Base-by-base conservation (phyloP, 2,329 filamentous ascomycete genomes). In the Xylaria sp. region DNA sequence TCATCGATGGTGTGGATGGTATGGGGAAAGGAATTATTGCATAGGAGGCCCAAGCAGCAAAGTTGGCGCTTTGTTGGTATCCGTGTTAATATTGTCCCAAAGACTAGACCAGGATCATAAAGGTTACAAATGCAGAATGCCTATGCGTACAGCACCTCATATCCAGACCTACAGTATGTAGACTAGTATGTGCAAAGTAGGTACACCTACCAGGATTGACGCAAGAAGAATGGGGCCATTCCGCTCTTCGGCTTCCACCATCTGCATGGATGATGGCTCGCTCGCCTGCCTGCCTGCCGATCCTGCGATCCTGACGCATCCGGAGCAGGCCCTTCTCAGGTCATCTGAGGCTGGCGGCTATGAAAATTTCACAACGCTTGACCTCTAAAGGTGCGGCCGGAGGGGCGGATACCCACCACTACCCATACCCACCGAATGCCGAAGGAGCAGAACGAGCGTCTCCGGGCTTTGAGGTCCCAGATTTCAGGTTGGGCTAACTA, bases 201-300 rank as follows among this genome's bases (percentile, higher is more conserved):
- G 27, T 30, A 39, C 7, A 68, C n/a, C 3, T 17, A 5, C 42
- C 19, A 19, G 6, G 42, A 60, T 72, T 75, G 72, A 75, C 73
- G 74, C 73, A 75, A 74, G 61, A 69, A 66, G 67, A 69, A 73
- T 51, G 66, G 68, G 65, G 67, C 24, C 34, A 24, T 71, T 68
- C 70, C 71, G 74, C 68, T 71, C 60, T 70, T 74, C 68, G 65
- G 68, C 69, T 71, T 53, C 42, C 36, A 50, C 19, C 36, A 55
- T 63, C 24, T 27, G 19, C 65, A 56, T 42, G 21, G 51, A 34
- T 59, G 19, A 61, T 61, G 39, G 32, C 50, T 58, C 2, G 30
- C 27, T n/a, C 51, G 60, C 60, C 17, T 14, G 11, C 14, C 39
- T 61, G 53, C n/a, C 48, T 14, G 27, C 27, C 53, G 39, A 56